These are phyloP conservation scores for Trichophyton rubrum DNA, from an alignment of 2,329 filamentous ascomycete genomes.

Conservation along the genomic window DNA sequence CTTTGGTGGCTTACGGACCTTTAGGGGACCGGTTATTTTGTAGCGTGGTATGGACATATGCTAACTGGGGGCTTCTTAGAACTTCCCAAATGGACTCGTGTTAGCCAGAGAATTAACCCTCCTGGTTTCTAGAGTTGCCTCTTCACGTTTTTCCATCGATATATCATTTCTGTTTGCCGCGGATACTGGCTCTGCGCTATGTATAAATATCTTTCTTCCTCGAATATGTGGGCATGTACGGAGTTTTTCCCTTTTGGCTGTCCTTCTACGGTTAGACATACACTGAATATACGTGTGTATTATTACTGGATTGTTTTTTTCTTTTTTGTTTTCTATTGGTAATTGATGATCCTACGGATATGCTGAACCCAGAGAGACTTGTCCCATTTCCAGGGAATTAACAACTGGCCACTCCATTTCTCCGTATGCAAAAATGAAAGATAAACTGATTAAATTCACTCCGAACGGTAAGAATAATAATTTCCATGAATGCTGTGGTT, in stretches of 20 bases:
- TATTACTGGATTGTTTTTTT: neutral
- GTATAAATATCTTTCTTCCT: neutral
- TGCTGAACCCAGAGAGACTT: neutral
- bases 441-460: neutral
- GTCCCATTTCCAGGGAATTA: neutral
- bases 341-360: neutral
- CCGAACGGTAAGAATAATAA: neutral
- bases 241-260: neutral
- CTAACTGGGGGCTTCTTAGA: slow-evolving; percentile 38
- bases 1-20: neutral
- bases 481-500: neutral
- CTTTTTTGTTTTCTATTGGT: too few species aligned
- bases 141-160: neutral
- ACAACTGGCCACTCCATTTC: neutral
- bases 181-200: neutral
- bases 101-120: slow-evolving; percentile 86
- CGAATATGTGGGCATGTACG: slow-evolving; percentile 3
- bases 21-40: neutral
- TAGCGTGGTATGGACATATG: neutral
- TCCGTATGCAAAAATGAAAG: neutral
- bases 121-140: slow-evolving; percentile 61
- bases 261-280: neutral
- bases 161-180: neutral
- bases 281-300: neutral
- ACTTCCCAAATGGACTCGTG: slow-evolving; percentile 84